phyloP scores from a whole-genome alignment of 768 basidiomycete genomes.

The Rhodotorula diobovata region DNA sequence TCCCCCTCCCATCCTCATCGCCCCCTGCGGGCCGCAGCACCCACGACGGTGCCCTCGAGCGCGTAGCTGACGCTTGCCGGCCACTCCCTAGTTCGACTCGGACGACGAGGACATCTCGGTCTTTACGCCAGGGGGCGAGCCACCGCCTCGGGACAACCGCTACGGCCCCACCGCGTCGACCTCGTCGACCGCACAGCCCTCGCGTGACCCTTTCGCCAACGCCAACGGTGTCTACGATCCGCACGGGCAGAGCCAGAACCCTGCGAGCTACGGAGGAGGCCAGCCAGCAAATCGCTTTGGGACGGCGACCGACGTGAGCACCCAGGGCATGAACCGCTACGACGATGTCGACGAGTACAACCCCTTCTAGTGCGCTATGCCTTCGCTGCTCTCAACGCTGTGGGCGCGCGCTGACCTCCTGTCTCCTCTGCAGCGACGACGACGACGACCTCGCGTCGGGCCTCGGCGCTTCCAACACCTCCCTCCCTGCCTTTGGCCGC shows the following conservation, averaged over 20 bases:
- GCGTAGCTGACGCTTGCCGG: too few species aligned
- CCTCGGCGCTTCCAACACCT: conserved; percentile 1
- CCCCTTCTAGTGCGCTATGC: conserved; percentile 23
- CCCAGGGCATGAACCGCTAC: background rate
- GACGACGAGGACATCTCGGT: conserved; percentile 39
- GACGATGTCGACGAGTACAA: conserved; percentile 27
- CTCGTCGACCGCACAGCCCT: background rate
- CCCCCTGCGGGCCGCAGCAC: background rate
- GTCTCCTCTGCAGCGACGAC: conserved; percentile 12
- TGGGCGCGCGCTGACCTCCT: background rate
- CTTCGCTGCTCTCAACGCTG: background rate
- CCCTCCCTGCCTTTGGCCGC: conserved; percentile 2
- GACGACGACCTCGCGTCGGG: conserved; percentile 26
- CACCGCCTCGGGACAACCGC: conserved; percentile 1
- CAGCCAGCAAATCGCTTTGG: conserved; percentile 27
- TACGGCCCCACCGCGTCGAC: background rate
- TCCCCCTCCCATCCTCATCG: background rate
- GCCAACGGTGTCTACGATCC: conserved; percentile 26
- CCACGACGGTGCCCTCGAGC: too few species aligned
- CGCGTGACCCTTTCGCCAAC: conserved; percentile 33
- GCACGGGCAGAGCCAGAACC: conserved; percentile 36
- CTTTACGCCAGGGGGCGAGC: conserved; percentile 9
- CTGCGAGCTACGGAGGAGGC: conserved; percentile 33
- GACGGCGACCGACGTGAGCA: conserved; percentile 24
- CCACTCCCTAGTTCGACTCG: conserved; percentile 27